Evolutionary conservation across 1,139 yeast genomes (phyloP), one percentile per base, ranked within the genome.

Genomic region (Blastobotrys aristatus): DNA sequence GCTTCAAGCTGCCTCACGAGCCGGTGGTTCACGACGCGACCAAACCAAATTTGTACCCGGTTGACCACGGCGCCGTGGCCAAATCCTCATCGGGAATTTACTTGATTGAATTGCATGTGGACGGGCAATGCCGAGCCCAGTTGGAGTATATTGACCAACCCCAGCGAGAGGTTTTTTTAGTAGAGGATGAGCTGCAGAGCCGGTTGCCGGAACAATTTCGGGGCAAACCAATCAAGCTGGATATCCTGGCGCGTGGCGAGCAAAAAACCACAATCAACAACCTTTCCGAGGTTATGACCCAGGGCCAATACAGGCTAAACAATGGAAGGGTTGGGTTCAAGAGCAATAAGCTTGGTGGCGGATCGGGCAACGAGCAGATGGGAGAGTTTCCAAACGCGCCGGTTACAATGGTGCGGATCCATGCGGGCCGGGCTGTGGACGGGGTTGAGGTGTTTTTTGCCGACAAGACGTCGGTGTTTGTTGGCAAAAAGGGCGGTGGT

Each of bases 361-460:
- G 49, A 14, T 41, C 47, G 17, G 64, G 61, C 7, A 53, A 57
- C 18, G 57, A 55, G 35, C 40, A 46, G 8, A 49, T 52, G 10
- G 49, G 48, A 2, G 43, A 53, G 24, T 47, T 61, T 43, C 59
- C 58, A 7, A 49, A 49, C 13, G 4, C 5, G 2, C 52, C 63
- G 54, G 41, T 83, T 6, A 66, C 66, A 37, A 73, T 71, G 46
- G 73, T 87, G 0, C 74, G 84, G 50, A 74, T 87, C 0, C 82
- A 76, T 55, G 78, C 82, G 54, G 96, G 96, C 2, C 65, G 70
- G 18, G 92, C 95, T 0, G 66, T 92, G 21, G 96, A 89, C 66
- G 97, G 97, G 2, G 59, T 90, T 11, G 75, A 74, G 50, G 60
- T 75, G 34, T 45, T 59, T 35, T 62, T 49, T 31, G 37, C 34